Conservation (phyloP, 306 rosid genomes). For the Crotalaria pallida region DNA sequence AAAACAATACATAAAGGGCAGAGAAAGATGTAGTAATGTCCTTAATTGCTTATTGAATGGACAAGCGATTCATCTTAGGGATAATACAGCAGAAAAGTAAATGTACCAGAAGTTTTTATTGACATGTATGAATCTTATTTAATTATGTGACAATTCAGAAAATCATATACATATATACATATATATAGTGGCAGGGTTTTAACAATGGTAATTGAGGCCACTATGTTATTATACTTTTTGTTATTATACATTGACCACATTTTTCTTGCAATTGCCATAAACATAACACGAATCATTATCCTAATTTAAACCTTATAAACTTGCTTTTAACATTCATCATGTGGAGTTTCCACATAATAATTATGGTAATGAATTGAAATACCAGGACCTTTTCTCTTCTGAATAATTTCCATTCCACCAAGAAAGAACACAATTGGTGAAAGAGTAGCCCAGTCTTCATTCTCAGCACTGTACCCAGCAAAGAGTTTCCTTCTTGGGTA, state of each 20-base stretch:
- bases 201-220: too few relatives aligned
- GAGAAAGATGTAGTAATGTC: neutral
- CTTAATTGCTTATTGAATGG: neutral
- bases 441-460: conserved; percentile 34
- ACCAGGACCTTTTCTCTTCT: conserved; percentile 17
- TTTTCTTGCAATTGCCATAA: too few relatives aligned
- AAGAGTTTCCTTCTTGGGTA: conserved; percentile 30
- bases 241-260: too few relatives aligned
- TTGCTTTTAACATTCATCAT: too few relatives aligned
- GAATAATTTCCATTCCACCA: conserved; percentile 26
- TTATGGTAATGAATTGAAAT: conserved; percentile 41
- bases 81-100: neutral
- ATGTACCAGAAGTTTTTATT: neutral
- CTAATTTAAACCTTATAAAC: too few relatives aligned
- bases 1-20: too few relatives aligned
- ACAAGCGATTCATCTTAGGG: neutral
- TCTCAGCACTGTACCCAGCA: conserved; percentile 42
- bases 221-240: too few relatives aligned
- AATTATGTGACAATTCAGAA: too few relatives aligned
- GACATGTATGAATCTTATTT: neutral
- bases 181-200: neutral
- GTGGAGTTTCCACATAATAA: conserved; percentile 10
- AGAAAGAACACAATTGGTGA: conserved; percentile 44
- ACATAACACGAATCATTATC: too few relatives aligned
- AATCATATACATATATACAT: too few relatives aligned